A percentile compares a stretch with the other conserved stretches of the same genome.
phyloP scores from a whole-genome alignment of 176 grass and related monocot genomes.

The Musa troglodytarum region DNA sequence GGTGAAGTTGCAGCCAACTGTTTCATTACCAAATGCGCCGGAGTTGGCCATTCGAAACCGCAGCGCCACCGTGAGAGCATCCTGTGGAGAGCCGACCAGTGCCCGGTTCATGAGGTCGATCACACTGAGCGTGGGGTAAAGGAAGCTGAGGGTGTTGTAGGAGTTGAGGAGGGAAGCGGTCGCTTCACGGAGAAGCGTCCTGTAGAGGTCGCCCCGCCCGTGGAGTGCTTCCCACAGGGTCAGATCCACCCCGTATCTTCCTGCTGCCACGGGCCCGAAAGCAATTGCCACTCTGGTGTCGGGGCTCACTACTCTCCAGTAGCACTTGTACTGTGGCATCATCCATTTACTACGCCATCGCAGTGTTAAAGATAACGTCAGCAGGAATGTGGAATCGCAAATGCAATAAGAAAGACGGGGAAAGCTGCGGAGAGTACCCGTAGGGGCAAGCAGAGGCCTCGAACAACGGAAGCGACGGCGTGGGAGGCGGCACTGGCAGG shows the following conservation, averaged over 20 bases:
- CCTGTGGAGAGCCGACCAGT: slow-evolving; percentile 32
- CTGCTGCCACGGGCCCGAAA: slow-evolving; percentile 60
- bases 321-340: slow-evolving; percentile 37
- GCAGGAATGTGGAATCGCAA: neutral
- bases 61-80: slow-evolving; percentile 41
- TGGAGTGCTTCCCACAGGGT: slow-evolving; percentile 51
- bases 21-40: neutral
- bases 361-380: neutral
- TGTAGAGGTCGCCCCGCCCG: slow-evolving; percentile 52
- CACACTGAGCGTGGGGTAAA: slow-evolving; percentile 48
- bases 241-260: slow-evolving; percentile 43
- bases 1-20: slow-evolving; percentile 38
- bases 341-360: slow-evolving; percentile 30
- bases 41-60: slow-evolving; percentile 62
- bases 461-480: neutral
- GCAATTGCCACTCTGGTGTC: slow-evolving; percentile 67
- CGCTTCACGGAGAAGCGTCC: slow-evolving; percentile 70
- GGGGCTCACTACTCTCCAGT: slow-evolving; percentile 65
- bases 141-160: slow-evolving; percentile 48
- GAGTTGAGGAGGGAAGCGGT: slow-evolving; percentile 76
- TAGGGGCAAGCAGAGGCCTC: slow-evolving; percentile 56
- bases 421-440: slow-evolving; percentile 24
- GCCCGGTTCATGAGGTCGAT: slow-evolving; percentile 49
- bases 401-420: neutral
- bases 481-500: neutral